phyloP scores from a whole-genome alignment of 2,329 filamentous ascomycete genomes.

The Paramyrothecium sp. region DNA sequence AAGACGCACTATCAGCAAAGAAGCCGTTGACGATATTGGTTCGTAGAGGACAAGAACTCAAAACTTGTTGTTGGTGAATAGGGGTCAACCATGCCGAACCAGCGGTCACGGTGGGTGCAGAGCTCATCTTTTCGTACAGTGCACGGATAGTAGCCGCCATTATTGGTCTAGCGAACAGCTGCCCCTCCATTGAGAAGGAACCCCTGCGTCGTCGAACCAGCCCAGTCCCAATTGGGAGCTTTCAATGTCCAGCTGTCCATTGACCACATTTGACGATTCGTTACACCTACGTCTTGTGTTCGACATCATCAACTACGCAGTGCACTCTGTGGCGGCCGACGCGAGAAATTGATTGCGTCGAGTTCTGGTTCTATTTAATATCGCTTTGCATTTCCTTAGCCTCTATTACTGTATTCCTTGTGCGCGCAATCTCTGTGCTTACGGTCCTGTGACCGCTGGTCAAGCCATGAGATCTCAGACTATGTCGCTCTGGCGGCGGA shows the following conservation, averaged over 20 bases:
- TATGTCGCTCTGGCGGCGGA: slow-evolving; percentile 61
- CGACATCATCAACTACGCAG: not conserved
- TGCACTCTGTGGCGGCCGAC: not conserved
- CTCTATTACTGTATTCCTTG: slow-evolving; percentile 8
- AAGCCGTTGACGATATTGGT: too few relatives aligned
- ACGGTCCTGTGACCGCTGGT: not conserved
- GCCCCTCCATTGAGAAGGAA: slow-evolving; percentile 1
- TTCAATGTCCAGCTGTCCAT: not conserved
- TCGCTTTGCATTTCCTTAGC: not conserved
- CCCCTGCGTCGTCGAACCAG: not conserved
- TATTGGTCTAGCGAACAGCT: slow-evolving; percentile 1
- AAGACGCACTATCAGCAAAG: too few relatives aligned
- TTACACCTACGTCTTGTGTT: not conserved
- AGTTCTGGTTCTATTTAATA: slow-evolving; percentile 4
- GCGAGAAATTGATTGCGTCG: not conserved
- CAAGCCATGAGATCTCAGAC: slow-evolving; percentile 47
- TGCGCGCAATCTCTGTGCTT: slow-evolving; percentile 1
- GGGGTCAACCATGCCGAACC: not conserved
- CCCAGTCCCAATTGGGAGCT: slow-evolving; percentile 1
- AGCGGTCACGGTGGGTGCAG: not conserved
- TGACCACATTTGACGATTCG: not conserved
- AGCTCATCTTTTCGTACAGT: slow-evolving; percentile 3
- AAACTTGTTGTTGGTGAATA: too few relatives aligned
- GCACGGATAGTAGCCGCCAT: not conserved
- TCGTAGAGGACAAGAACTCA: too few relatives aligned